phyloP scores from a whole-genome alignment of 306 rosid genomes.

The Fragaria vesca region DNA sequence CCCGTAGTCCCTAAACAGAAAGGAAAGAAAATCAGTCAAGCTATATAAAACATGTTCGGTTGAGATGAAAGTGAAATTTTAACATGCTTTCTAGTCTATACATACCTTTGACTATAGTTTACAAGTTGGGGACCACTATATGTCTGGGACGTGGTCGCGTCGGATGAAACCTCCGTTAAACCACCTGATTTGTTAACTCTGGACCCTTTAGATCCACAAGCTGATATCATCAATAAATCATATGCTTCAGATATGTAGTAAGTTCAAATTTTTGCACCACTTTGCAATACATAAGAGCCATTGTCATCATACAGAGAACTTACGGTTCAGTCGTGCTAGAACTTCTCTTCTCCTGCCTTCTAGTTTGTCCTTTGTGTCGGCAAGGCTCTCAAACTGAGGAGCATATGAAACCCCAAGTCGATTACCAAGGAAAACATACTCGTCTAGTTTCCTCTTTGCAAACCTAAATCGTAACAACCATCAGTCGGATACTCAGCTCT shows the following conservation, averaged over 20 bases:
- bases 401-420: slow-evolving; percentile 72
- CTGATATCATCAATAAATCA: slow-evolving; percentile 34
- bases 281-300: background rate
- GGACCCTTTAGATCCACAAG: slow-evolving; percentile 57
- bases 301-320: slow-evolving; percentile 15
- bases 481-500: background rate
- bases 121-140: slow-evolving; percentile 24
- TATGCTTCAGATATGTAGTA: background rate
- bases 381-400: slow-evolving; percentile 66
- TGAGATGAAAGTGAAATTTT: slow-evolving; percentile 1
- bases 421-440: slow-evolving; percentile 79
- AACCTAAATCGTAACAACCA: slow-evolving; percentile 50
- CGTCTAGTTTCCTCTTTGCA: slow-evolving; percentile 83
- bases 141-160: slow-evolving; percentile 25
- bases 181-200: slow-evolving; percentile 30
- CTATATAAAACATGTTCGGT: background rate
- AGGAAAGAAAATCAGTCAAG: slow-evolving; percentile 13
- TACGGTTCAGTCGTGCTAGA: slow-evolving; percentile 56
- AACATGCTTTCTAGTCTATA: background rate
- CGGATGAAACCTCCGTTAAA: slow-evolving; percentile 10
- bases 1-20: slow-evolving; percentile 33
- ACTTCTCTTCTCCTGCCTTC: slow-evolving; percentile 85
- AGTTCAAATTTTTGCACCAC: background rate
- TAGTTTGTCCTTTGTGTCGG: slow-evolving; percentile 73
- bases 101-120: slow-evolving; percentile 39